phyloP scores from a whole-genome alignment of 495 filamentous ascomycete species.

The Penicillium arizonense region DNA sequence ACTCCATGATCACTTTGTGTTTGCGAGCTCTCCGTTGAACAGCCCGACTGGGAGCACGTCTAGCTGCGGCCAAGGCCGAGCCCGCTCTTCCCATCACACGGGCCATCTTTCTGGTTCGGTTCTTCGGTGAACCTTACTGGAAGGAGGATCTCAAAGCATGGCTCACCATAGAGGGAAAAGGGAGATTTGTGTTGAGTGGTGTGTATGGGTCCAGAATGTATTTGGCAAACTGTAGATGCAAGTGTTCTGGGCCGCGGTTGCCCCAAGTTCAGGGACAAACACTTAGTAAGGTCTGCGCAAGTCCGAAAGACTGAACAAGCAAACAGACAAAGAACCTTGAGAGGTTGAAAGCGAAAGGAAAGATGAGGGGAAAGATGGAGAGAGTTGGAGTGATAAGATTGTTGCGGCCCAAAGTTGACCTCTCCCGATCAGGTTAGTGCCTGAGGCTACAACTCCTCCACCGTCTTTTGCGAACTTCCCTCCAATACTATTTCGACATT shows the following conservation, averaged over 20 bases:
- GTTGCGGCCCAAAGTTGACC: conserved; percentile 31
- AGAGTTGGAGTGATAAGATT: conserved; percentile 11
- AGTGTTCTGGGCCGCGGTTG: not conserved
- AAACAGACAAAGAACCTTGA: not conserved
- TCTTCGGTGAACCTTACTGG: conserved; percentile 10
- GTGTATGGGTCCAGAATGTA: not conserved
- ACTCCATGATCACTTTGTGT: conserved; percentile 59
- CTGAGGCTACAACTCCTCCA: conserved; percentile 15
- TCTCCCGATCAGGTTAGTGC: conserved; percentile 20
- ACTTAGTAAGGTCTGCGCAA: not conserved
- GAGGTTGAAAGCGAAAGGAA: not conserved
- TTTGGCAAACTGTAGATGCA: not conserved
- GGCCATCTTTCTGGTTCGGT: conserved; percentile 29
- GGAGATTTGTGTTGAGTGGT: not conserved
- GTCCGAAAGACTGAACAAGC: not conserved
- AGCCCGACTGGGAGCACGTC: conserved; percentile 32
- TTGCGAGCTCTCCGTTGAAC: conserved; percentile 39
- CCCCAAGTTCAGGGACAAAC: not conserved
- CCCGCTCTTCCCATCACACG: conserved; percentile 35
- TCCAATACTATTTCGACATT: conserved; percentile 6
- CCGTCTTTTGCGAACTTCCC: conserved; percentile 5
- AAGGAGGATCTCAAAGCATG: conserved; percentile 1
- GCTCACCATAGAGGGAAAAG: not conserved
- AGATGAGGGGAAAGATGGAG: not conserved
- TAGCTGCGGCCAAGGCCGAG: conserved; percentile 25